phyloP scores from a whole-genome alignment of 352 stramenopile genomes.

The Globisporangium polare region DNA sequence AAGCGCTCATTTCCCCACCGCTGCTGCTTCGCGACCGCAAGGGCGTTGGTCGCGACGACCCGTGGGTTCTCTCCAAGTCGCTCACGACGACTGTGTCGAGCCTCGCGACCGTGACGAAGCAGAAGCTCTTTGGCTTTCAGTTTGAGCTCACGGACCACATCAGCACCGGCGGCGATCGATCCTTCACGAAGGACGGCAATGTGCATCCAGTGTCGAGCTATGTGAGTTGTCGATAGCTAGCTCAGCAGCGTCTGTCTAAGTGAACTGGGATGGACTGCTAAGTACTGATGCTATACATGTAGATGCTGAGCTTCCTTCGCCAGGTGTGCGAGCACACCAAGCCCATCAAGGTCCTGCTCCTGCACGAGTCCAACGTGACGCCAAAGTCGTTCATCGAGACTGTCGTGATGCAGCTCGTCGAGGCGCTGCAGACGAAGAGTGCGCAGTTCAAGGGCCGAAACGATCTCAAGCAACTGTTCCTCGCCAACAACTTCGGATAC shows the following conservation, averaged over 20 bases:
- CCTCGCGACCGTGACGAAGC: conserved; percentile 43
- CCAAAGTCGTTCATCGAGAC: conserved; percentile 56
- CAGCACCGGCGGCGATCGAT: conserved; percentile 25
- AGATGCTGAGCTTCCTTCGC: conserved; percentile 76
- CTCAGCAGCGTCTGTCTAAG: neutral
- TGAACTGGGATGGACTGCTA: no score
- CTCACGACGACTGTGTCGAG: conserved; percentile 36
- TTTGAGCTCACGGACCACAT: conserved; percentile 42
- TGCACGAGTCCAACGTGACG: conserved; percentile 47
- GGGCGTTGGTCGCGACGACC: conserved; percentile 56
- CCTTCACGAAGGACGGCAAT: conserved; percentile 68
- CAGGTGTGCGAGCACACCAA: conserved; percentile 68
- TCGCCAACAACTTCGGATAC: conserved; percentile 94
- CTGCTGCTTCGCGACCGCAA: conserved; percentile 64
- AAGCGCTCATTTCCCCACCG: conserved; percentile 41
- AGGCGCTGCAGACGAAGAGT: conserved; percentile 49
- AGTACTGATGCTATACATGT: neutral
- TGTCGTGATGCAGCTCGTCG: conserved; percentile 63
- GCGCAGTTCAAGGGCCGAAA: conserved; percentile 47
- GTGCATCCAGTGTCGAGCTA: conserved; percentile 74
- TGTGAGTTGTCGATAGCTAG: conserved; percentile 25
- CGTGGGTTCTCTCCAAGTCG: conserved; percentile 53
- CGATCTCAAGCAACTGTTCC: conserved; percentile 83
- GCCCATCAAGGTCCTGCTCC: conserved; percentile 50
- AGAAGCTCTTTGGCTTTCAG: conserved; percentile 62